A percentile compares a stretch with the other conserved stretches of the same genome.
phyloP scores from a whole-genome alignment of 331 rosid genomes.

The Dryas integrifolia region DNA sequence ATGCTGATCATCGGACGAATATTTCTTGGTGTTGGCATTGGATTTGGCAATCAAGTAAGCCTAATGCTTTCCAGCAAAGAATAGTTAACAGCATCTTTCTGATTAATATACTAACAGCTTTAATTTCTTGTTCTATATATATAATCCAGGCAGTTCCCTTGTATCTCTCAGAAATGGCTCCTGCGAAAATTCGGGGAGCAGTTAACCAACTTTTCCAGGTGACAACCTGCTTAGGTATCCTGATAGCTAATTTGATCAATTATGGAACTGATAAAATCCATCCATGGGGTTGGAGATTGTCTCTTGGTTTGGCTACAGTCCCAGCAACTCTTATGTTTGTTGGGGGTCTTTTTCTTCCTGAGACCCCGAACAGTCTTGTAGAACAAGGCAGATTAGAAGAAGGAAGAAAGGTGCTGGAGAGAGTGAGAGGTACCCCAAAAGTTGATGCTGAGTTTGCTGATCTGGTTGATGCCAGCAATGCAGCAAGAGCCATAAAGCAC shows the following conservation, averaged over 20 bases:
- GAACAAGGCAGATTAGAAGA: conserved; percentile 76
- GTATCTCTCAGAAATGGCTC: conserved; percentile 95
- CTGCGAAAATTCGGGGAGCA: conserved; percentile 74
- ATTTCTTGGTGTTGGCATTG: conserved; percentile 78
- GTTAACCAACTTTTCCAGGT: conserved; percentile 91
- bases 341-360: conserved; percentile 85
- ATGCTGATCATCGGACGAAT: conserved; percentile 78
- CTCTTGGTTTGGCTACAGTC: conserved; percentile 80
- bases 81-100: conserved; percentile 1
- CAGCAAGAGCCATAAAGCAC: conserved; percentile 52
- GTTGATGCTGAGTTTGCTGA: conserved; percentile 85
- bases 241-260: conserved; percentile 73
- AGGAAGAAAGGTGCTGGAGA: conserved; percentile 70
- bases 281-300: conserved; percentile 94
- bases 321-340: conserved; percentile 80
- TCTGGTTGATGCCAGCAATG: conserved; percentile 75
- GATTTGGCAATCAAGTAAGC: conserved; percentile 89
- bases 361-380: conserved; percentile 94
- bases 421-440: conserved; percentile 72
- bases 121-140: conserved; percentile 3
- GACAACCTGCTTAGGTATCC: conserved; percentile 82
- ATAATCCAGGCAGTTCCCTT: conserved; percentile 82
- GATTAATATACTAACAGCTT: conserved; percentile 8
- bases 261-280: conserved; percentile 76
- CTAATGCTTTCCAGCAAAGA: neutral